phyloP scores from a whole-genome alignment of 1,284 basidiomycete species.

The Ustilago hordei region DNA sequence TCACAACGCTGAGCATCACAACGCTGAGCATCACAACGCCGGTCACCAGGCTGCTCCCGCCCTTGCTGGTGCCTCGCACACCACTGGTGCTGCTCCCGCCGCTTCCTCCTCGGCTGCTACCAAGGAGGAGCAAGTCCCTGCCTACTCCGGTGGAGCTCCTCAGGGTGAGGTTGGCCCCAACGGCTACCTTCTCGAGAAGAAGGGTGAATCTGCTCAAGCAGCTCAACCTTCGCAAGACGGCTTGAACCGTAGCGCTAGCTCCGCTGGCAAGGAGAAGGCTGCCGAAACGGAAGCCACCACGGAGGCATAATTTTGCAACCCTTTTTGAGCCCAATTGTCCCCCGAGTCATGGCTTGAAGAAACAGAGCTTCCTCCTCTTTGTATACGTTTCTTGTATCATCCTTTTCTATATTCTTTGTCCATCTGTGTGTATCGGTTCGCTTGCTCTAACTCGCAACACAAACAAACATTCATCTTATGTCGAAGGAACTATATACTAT shows the following conservation, averaged over 20 bases:
- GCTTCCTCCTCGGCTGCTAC: constrained; percentile 61
- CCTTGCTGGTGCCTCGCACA: constrained; percentile 55
- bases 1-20: constrained; percentile 56
- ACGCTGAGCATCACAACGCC: constrained; percentile 47
- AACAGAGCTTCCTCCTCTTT: background rate
- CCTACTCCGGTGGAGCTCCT: constrained; percentile 63
- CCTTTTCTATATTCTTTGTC: background rate
- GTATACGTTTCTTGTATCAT: constrained; percentile 8
- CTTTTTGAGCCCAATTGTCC: too few relatives aligned
- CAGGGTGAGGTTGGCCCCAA: constrained; percentile 73
- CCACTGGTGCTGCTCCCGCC: constrained; percentile 43
- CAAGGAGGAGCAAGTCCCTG: constrained; percentile 66
- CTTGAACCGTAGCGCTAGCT: constrained; percentile 47
- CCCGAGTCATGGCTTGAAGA: constrained; percentile 8
- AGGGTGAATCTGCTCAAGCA: constrained; percentile 52
- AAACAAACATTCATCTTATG: background rate
- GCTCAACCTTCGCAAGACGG: constrained; percentile 62
- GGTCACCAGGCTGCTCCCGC: constrained; percentile 53
- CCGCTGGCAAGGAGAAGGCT: constrained; percentile 56
- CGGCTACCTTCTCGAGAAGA: constrained; percentile 77
- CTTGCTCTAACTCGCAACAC: too few relatives aligned
- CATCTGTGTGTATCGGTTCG: too few relatives aligned
- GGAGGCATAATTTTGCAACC: constrained; percentile 32
- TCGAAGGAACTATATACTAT: background rate
- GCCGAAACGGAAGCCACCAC: constrained; percentile 44